Evolutionary conservation across 257 asterid species (phyloP), one percentile per base, ranked within the genome.

Genomic region (Echites panduratus): DNA sequence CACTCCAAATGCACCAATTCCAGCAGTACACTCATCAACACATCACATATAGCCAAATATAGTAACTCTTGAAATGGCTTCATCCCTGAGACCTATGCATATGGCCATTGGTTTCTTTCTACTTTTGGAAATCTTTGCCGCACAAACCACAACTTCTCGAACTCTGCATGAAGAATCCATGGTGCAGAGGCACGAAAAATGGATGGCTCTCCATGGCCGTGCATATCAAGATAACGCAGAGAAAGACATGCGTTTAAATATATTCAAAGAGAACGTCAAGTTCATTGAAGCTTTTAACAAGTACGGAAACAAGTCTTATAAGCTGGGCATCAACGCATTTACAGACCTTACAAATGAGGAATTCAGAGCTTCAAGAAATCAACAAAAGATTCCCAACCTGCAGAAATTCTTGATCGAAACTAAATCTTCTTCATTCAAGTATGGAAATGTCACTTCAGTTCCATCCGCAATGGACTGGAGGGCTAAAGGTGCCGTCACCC

Each of bases 401-500:
- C 52, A 7, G 50, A 43, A 47, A 41, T 24, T 32, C 38, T 32
- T 40, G 17, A n/a, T 14, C 11, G 26, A 76, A 59, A 27, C 35
- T 29, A 17, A 70, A 17, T 49, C 38, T 32, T 32, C 38, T 32
- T 32, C 73, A 53, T 62, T 76, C 14, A 38, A 12, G 20, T 50
- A 76, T 41, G 71, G 52, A 62, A 70, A 76, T 64, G 19, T 52
- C 14, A 70, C 76, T 19, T 26, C 19, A 24, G 71, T 76, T 43
- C 80, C 80, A 49, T 11, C 71, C 20, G 1, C 22, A 0, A 27
- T 76, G 58, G 80, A 76, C 12, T 76, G 80, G 80, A 76, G 72
- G 56, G 41, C 27, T 45, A 49, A 66, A 19, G 75, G 75, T 9
- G 70, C 20, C n/a, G 74, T 75, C 70, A 68, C 74, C 1, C 66